Evolutionary conservation across 2,329 filamentous ascomycete species (phyloP).

Genomic region (Aaosphaeria arxii): DNA sequence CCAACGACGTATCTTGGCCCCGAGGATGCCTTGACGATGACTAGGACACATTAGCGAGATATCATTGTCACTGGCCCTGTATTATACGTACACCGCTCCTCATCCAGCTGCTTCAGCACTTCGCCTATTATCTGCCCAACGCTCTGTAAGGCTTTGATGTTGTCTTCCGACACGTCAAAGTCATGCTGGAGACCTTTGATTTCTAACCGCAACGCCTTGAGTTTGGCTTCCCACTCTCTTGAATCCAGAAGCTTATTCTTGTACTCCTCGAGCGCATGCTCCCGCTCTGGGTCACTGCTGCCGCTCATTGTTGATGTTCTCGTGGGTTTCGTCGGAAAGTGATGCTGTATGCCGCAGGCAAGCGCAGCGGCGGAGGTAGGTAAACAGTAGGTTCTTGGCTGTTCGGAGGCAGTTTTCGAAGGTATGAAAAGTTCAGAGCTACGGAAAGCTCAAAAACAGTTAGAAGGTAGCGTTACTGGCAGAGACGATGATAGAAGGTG

Average conservation of each 20-base stretch:
- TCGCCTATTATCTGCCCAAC: slow-evolving; percentile 99
- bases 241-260: slow-evolving; percentile 71
- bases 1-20: slow-evolving; percentile 97
- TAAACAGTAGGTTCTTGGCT: not conserved
- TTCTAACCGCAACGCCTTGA: slow-evolving; percentile 88
- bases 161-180: slow-evolving; percentile 96
- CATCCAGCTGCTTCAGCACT: slow-evolving; percentile 96
- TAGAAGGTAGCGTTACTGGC: no score
- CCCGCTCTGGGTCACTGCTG: slow-evolving; percentile 47
- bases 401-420: not conserved
- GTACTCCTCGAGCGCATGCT: slow-evolving; percentile 52
- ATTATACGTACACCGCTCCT: slow-evolving; percentile 81
- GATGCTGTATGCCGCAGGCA: slow-evolving; percentile 10
- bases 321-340: slow-evolving; percentile 3
- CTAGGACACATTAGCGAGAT: slow-evolving; percentile 46
- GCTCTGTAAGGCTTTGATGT: slow-evolving; percentile 98
- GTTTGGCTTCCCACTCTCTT: slow-evolving; percentile 97
- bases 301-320: slow-evolving; percentile 31
- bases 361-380: slow-evolving; percentile 7
- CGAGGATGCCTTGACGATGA: slow-evolving; percentile 97
- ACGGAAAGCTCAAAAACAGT: no score
- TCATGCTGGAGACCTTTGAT: slow-evolving; percentile 95
- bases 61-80: not conserved
- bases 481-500: slow-evolving; percentile 1
- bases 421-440: not conserved